Evolutionary conservation across 2,329 filamentous ascomycete species (phyloP), one percentile per base, ranked within the genome.

Genomic region (Scedosporium minutisporum): DNA sequence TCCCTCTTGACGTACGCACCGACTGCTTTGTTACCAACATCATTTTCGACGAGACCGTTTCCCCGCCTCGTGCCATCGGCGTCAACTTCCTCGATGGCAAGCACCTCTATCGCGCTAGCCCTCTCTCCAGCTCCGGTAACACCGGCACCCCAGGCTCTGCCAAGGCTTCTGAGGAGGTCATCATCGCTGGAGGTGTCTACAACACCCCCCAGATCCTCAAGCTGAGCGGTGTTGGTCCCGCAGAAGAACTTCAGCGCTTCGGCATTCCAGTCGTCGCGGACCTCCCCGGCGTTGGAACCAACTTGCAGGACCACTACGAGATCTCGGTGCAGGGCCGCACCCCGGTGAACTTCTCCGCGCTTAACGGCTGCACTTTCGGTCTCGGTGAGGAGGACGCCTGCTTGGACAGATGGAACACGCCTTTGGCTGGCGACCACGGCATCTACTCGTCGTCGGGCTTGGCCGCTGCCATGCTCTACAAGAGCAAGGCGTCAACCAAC

Each of bases 201-300:
- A 69, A 70, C 14, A 68, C 68, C 0, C 68, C 68, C 0, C 80
- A 84, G 62, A 70, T 83, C 4, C 72, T 83, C 4, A 80, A 81
- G 71, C 73, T 81, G 0, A 80, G 78, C 44, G 81, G 81, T 3
- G 61, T 76, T 38, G 80, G 81, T 0, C 78, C 78, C 0, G 69
- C 69, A 0, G 67, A 65, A 0, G 74, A 80, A 29, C 71, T 82
- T 0, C 63, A 71, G 16, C 66, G 68, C 48, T 69, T 71, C 12
- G 66, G 64, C 0, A 76, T 78, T 51, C 71, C 76, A 0, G 75
- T 84, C 4, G 63, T 84, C 25, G 71, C 73, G 0, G 77, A 87
- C 65, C 74, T 83, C 0, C 83, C 82, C 0, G 84, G 65, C 3
- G 69, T 70, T 3, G 63, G 68, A 2, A 65, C 64, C n/a, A 66